These are phyloP conservation scores for Immersiporthe knoxdaviesiana DNA, from an alignment of 2,329 filamentous ascomycete genomes.

Conservation along the genomic window DNA sequence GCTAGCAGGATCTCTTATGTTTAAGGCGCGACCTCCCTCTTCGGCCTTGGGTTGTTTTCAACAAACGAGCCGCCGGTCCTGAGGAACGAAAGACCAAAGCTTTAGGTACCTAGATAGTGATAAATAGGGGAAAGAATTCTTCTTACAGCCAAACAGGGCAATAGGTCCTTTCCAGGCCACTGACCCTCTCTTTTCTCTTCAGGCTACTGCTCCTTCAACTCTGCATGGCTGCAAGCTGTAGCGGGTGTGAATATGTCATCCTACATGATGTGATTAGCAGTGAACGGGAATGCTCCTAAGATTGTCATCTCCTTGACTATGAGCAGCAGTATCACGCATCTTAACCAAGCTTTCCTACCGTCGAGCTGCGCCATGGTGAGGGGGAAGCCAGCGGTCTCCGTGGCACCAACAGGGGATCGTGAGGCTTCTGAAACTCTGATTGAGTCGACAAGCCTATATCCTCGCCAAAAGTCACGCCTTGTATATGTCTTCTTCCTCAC, in stretches of 20 bases:
- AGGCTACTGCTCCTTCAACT: too few relatives aligned
- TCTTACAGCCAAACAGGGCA: too few relatives aligned
- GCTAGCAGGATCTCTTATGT: background rate
- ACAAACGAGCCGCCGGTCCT: background rate
- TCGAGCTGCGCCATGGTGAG: background rate
- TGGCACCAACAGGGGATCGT: too few relatives aligned
- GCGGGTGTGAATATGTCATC: too few relatives aligned
- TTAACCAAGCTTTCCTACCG: too few relatives aligned
- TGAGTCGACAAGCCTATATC: background rate
- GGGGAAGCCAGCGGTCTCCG: background rate
- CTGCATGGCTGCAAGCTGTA: too few relatives aligned
- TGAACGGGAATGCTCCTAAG: too few relatives aligned
- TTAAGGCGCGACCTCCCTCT: background rate
- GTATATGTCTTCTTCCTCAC: slow-evolving; percentile 54
- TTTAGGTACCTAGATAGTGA: background rate
- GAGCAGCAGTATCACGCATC: too few relatives aligned
- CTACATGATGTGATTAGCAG: too few relatives aligned
- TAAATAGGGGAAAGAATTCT: background rate
- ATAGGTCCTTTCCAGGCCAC: too few relatives aligned
- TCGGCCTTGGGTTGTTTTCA: background rate
- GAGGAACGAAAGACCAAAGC: background rate
- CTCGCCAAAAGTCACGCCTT: slow-evolving; percentile 8
- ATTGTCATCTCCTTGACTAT: too few relatives aligned
- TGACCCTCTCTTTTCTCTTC: too few relatives aligned
- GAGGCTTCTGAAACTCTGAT: background rate